These are phyloP conservation scores for Exserohilum rostratum DNA, from an alignment of 2,329 filamentous ascomycete species.

Conservation along the genomic window DNA sequence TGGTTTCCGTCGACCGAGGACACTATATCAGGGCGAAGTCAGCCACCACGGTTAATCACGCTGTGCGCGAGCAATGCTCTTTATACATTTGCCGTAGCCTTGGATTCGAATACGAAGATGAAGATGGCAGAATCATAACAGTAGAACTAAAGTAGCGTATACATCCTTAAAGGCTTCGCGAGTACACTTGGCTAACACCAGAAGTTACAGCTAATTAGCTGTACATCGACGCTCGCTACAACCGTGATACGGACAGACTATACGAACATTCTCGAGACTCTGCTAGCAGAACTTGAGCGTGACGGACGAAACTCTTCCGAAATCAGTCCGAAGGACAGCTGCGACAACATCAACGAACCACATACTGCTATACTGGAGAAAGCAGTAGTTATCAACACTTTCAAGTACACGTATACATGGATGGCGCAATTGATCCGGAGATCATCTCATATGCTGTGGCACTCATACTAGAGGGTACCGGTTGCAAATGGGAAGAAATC, in stretches of 20 bases:
- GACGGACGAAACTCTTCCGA: not conserved
- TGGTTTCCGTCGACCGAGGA: too few relatives aligned
- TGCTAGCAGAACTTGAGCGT: too few relatives aligned
- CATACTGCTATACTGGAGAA: not conserved
- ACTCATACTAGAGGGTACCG: constrained; percentile 19
- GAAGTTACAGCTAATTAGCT: not conserved
- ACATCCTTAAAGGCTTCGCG: too few relatives aligned
- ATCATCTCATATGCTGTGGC: constrained; percentile 11
- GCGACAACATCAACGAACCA: not conserved
- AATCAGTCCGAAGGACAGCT: too few relatives aligned
- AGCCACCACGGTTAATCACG: too few relatives aligned
- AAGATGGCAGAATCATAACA: not conserved
- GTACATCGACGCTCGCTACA: not conserved
- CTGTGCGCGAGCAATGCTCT: too few relatives aligned
- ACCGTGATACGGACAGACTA: too few relatives aligned
- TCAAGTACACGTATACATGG: not conserved
- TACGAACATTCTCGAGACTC: too few relatives aligned
- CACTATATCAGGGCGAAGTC: too few relatives aligned
- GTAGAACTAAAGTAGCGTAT: not conserved
- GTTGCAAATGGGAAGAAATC: constrained; percentile 14
- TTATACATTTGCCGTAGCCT: too few relatives aligned
- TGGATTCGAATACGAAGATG: not conserved
- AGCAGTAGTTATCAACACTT: not conserved
- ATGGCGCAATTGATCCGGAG: not conserved
- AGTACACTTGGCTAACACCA: too few relatives aligned